Conservation (phyloP, 2,329 filamentous ascomycete genomes). For the Phialophora expanda region DNA sequence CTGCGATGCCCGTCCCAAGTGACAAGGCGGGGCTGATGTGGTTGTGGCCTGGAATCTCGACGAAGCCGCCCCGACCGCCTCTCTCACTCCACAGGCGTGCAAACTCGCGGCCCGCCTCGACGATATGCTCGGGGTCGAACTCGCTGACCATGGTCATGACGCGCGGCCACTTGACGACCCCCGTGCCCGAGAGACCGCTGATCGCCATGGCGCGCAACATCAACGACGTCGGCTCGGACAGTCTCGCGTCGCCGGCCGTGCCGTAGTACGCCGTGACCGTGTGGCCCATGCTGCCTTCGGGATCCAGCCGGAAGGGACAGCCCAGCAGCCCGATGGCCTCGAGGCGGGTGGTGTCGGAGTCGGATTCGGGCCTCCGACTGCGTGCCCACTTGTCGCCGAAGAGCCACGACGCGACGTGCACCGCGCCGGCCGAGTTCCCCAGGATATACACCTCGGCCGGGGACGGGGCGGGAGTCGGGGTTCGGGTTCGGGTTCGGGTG, state of each 20-base stretch:
- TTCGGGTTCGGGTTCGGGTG: no score
- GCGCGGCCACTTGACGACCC: not conserved
- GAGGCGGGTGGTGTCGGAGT: not conserved
- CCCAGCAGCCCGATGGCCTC: conserved; percentile 3
- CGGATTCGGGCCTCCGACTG: not conserved
- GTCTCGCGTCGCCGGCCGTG: not conserved
- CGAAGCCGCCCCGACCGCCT: not conserved
- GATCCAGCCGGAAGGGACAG: conserved; percentile 6
- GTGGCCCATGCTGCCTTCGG: not conserved
- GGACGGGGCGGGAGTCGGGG: no score
- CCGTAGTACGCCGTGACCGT: not conserved
- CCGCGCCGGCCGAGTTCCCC: conserved; percentile 4
- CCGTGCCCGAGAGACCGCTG: not conserved
- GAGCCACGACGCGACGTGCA: conserved; percentile 6
- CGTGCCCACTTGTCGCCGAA: not conserved
- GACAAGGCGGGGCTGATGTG: conserved; percentile 25
- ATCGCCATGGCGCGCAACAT: not conserved
- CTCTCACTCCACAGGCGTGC: not conserved
- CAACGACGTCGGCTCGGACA: not conserved
- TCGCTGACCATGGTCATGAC: conserved; percentile 17
- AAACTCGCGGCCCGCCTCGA: not conserved
- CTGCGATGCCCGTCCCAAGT: conserved; percentile 15
- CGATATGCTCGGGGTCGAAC: conserved; percentile 18
- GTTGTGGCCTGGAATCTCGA: conserved; percentile 19
- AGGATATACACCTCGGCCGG: not conserved